Evolutionary conservation across 2,329 filamentous ascomycete genomes (phyloP).

Genomic region (Sclerotinia trifoliorum): DNA sequence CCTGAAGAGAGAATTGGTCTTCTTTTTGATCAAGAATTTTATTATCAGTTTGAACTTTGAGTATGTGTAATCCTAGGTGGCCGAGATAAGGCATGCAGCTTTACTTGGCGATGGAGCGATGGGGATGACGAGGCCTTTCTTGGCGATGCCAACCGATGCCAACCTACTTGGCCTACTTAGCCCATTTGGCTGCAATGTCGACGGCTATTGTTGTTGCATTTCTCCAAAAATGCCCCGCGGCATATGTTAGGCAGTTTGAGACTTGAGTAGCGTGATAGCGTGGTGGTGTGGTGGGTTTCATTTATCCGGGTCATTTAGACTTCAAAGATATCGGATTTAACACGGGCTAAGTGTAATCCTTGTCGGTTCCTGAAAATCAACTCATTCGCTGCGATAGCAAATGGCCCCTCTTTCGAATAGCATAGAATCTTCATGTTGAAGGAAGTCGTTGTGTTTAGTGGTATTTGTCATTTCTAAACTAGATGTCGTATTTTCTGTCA

Average conservation of each 20-base stretch:
- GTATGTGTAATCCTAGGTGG: not conserved
- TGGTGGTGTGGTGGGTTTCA: not conserved
- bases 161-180: slow-evolving; percentile 13
- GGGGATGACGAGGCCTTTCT: slow-evolving; percentile 1
- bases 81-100: not conserved
- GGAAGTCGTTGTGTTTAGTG: too few relatives aligned
- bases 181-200: not conserved
- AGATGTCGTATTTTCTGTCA: not conserved
- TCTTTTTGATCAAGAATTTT: not conserved
- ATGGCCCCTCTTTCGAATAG: slow-evolving; percentile 1
- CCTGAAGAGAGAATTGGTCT: not conserved
- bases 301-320: slow-evolving; percentile 8
- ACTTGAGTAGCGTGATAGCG: too few relatives aligned
- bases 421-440: not conserved
- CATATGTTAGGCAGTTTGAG: not conserved
- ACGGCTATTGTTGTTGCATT: not conserved
- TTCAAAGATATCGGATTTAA: slow-evolving; percentile 8
- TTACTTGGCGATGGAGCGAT: not conserved
- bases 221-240: not conserved
- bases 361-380: slow-evolving; percentile 15
- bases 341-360: slow-evolving; percentile 11
- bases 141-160: slow-evolving; percentile 17
- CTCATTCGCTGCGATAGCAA: not conserved
- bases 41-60: not conserved
- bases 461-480: not conserved